Evolutionary conservation across 2,329 filamentous ascomycete genomes (phyloP), one percentile per base, ranked within the genome.

Genomic region (Aspergillus sp.): DNA sequence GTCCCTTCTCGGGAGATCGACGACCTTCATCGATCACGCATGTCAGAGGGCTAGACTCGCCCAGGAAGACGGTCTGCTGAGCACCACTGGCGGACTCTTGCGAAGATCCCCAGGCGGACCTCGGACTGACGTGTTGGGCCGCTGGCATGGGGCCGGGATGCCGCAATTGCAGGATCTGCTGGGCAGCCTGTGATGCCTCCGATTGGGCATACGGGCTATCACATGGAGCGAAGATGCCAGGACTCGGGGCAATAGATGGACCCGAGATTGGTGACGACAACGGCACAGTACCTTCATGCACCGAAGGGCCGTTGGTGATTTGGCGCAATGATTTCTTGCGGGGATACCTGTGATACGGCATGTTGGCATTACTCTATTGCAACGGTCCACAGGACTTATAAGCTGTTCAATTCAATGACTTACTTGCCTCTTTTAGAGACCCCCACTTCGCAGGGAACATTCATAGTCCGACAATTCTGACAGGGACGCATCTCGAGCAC

Each of bases 11-110:
- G 2, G 62, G 63, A 2, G 63, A 65, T 38, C 60, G 59, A 14
- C 57, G 60, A 4, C 58, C 63, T 46, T 77, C 73, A 32, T 77
- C 74, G 11, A 73, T 74, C 3, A 81, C 75, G 53, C 78, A 80
- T 13, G 76, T 74, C 40, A 80, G 68, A 1, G 78, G 77, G 46
- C 71, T 77, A 1, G 76, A 78, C 49, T 78, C 76, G 32, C 75
- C 75, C 4, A 79, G 70, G 46, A 78, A 78, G 16, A 75, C 73
- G 2, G 69, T 71, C 42, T 64, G 52, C 9, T 58, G 49, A 16
- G 49, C 36, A 13, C 43, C 42, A n/a, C 17, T 46, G 10, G 51
- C 11, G 20, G 47, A 26, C 19, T 52, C 45, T 9, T 35, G 47
- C 4, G 47, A 19, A 2, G 51, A 22, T 14, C 49, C 22, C 51